Evolutionary conservation across 768 basidiomycete species (phyloP).

Genomic region (Trametes meyenii): DNA sequence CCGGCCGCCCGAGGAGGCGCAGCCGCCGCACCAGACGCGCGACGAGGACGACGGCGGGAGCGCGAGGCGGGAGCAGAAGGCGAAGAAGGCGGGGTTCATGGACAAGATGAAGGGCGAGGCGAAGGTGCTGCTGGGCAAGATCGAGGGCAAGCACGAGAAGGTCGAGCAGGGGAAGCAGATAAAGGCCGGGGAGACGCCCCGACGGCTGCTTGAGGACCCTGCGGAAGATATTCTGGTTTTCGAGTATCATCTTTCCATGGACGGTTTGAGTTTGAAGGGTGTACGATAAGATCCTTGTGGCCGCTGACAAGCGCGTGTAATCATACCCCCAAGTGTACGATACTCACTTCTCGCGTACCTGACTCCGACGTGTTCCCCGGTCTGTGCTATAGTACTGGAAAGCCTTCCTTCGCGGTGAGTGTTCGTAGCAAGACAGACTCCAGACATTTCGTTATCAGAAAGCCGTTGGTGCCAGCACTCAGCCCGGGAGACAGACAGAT

Average conservation of each 20-base stretch:
- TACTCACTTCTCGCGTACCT: too few species aligned
- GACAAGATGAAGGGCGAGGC: slow-evolving; percentile 38
- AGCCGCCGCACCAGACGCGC: slow-evolving; percentile 1
- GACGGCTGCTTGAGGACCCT: slow-evolving; percentile 2
- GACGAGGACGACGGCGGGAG: neutral
- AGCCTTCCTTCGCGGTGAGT: too few species aligned
- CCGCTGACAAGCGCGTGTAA: too few species aligned
- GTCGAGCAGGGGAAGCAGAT: slow-evolving; percentile 32
- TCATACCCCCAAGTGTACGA: too few species aligned
- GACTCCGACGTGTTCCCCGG: too few species aligned
- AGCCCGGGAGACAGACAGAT: too few species aligned
- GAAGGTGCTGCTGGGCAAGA: slow-evolving; percentile 33
- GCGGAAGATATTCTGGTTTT: neutral
- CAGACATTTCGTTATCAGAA: too few species aligned
- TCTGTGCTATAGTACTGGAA: too few species aligned
- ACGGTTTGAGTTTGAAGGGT: too few species aligned
- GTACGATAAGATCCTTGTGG: too few species aligned
- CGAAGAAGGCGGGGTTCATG: slow-evolving; percentile 34
- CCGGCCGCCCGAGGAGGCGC: slow-evolving; percentile 15
- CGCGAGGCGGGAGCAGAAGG: slow-evolving; percentile 16
- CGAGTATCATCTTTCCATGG: neutral
- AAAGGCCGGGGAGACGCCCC: slow-evolving; percentile 27
- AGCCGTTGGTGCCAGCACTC: too few species aligned
- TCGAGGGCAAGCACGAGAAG: slow-evolving; percentile 34
- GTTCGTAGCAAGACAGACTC: too few species aligned